Evolutionary conservation across 1,284 basidiomycete genomes (phyloP), one percentile per base, ranked within the genome.

Genomic region (Naganishia sp.): DNA sequence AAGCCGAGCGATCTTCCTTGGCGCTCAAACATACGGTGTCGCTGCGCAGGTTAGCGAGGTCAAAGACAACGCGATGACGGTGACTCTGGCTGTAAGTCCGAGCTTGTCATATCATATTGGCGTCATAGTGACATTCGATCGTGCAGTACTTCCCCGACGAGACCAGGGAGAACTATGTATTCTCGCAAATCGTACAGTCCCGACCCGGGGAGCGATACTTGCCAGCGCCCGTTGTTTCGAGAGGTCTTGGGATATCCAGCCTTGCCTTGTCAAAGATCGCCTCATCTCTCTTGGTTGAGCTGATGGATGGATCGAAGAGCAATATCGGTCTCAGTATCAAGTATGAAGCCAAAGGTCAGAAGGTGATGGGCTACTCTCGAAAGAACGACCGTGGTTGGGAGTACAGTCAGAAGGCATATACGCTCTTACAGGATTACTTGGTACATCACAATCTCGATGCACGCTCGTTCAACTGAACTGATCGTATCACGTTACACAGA

Each of bases 291-390:
- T 88, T 97, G 86, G 88, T 97, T 53, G 75, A 89, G 57, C 85
- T 85, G 0, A 81, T 84, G 0, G 88, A 90, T 71, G 85, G 86
- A n/a, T 68, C 68, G 10, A 97, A 96, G 81, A 85, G 84, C 67
- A 98, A 99, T 76, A 83, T 99, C 39, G 96, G 96, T 4, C 84
- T 99, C 25, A 91, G 90, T 75, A 85, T 99, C 73, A 99, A 99
- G 79, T 99, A 98, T 70, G 96, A 99, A 77, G 91, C 87, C 25
- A 97, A 96, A 81, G 86, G 88, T n/a, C 80, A 94, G 73, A 99
- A 99, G 80, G 96, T 99, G 1, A 84, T 98, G 44, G 92, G 92
- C 68, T 98, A 96, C 78, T 90, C 94, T 31, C 85, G 87, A 71
- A 95, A 96, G 80, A 86, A 88, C 36, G 88, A 87, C 18, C 82